phyloP scores from a whole-genome alignment of 1,284 basidiomycete species.

The Paramarasmius palmivorus region DNA sequence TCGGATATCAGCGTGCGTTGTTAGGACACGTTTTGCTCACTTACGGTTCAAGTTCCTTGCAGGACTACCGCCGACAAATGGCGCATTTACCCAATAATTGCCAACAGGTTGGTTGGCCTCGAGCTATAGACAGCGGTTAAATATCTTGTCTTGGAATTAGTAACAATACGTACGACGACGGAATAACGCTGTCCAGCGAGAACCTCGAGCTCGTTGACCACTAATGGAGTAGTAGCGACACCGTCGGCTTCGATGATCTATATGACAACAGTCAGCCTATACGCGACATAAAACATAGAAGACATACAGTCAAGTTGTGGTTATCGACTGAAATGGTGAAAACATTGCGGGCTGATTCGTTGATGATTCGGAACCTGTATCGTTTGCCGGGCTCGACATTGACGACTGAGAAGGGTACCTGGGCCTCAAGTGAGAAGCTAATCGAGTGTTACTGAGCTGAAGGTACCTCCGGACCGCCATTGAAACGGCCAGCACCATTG shows the following conservation, averaged over 20 bases:
- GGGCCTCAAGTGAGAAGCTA: too few species aligned
- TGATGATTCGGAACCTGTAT: conserved; percentile 51
- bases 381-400: conserved; percentile 36
- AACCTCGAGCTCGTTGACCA: conserved; percentile 25
- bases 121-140: background rate
- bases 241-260: conserved; percentile 23
- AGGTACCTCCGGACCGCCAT: conserved; percentile 30
- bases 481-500: conserved; percentile 37
- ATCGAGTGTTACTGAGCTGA: too few species aligned
- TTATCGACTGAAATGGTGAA: conserved; percentile 41
- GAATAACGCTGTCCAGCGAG: conserved; percentile 27
- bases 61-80: conserved; percentile 6
- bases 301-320: conserved; percentile 30
- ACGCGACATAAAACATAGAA: conserved; percentile 24
- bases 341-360: conserved; percentile 36
- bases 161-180: conserved; percentile 20
- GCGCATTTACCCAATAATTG: conserved; percentile 30
- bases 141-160: too few species aligned
- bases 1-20: background rate
- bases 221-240: conserved; percentile 28
- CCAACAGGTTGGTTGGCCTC: conserved; percentile 28
- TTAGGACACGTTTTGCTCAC: background rate
- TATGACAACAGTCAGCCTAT: conserved; percentile 27
- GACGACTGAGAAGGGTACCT: conserved; percentile 27
- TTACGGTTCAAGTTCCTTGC: conserved; percentile 11